Evolutionary conservation across 805 yeast species (phyloP), one percentile per base, ranked within the genome.

Genomic region (Naumovozyma castellii): DNA sequence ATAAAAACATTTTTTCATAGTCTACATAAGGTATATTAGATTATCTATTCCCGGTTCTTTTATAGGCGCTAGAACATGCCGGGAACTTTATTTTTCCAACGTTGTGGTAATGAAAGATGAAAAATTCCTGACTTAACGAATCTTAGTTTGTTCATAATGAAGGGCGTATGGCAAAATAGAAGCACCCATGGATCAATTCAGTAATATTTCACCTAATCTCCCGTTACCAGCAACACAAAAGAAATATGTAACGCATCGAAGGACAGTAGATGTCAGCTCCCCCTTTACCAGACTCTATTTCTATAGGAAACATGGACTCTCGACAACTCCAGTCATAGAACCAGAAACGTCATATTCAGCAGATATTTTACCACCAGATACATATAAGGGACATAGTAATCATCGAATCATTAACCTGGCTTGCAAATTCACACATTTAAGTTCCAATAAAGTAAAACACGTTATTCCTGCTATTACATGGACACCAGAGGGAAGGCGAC

Each of bases 401-500:
- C 32, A 13, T 15, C 42, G 61, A 14, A 53, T 76, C 1, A 65
- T 81, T 43, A 87, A 87, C 54, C 58, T 79, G 8, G 78, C 80
- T 37, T 73, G 84, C 19, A 87, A 87, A 53, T 87, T 90, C 59
- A 92, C 86, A 3, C 97, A 90, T 64, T 72, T 88, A 36, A 80
- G 94, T 43, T 79, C 92, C 15, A 92, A 90, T 65, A 92, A 92
- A 62, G 85, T 87, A 9, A 80, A 83, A 54, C 96, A 90, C 64
- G 84, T 94, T 2, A 85, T 88, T 38, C 84, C 85, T 51, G 80
- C 88, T 2, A 79, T 85, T n/a, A 77, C 75, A 57, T 90, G 97
- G 95, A 92, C 98, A 0, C 97, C 97, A 0, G 97, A 87, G 50
- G 97, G 96, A 0, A 70, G 97, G 49, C 68, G 98, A 49, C 67